A percentile compares a stretch with the other conserved stretches of the same genome.
phyloP scores from a whole-genome alignment of 345 rosid species.

The Nasturtium officinale region DNA sequence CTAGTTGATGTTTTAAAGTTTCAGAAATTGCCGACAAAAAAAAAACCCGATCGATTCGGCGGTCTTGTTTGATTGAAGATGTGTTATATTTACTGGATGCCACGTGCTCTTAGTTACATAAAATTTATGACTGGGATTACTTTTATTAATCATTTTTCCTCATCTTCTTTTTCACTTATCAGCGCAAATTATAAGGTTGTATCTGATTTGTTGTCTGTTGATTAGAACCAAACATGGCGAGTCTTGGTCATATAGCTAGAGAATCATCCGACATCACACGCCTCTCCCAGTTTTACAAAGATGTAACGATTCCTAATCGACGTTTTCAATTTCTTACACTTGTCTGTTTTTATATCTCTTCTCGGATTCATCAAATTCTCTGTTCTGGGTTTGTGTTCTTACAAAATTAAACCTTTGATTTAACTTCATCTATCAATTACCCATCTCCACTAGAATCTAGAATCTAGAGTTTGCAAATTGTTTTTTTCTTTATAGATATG shows the following conservation, averaged over 20 bases:
- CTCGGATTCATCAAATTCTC: not conserved
- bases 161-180: not conserved
- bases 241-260: slow-evolving; percentile 78
- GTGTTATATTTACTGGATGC: not conserved
- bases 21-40: too few relatives aligned
- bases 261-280: slow-evolving; percentile 74
- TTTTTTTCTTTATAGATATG: not conserved
- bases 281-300: slow-evolving; percentile 77
- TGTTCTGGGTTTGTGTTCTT: slow-evolving; percentile 1
- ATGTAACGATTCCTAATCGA: slow-evolving; percentile 43
- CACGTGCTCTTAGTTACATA: not conserved
- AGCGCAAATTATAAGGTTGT: not conserved
- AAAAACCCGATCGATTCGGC: not conserved
- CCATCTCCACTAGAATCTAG: not conserved
- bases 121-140: not conserved
- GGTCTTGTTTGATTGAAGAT: not conserved
- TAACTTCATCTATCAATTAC: not conserved
- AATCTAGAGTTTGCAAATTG: not conserved
- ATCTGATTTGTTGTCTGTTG: not conserved
- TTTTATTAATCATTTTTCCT: not conserved
- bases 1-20: not conserved
- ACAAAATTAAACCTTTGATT: not conserved
- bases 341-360: not conserved
- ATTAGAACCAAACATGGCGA: slow-evolving; percentile 48
- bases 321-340: not conserved